These are phyloP conservation scores for Cytospora piceae DNA, from an alignment of 2,329 filamentous ascomycete species.

Conservation along the genomic window DNA sequence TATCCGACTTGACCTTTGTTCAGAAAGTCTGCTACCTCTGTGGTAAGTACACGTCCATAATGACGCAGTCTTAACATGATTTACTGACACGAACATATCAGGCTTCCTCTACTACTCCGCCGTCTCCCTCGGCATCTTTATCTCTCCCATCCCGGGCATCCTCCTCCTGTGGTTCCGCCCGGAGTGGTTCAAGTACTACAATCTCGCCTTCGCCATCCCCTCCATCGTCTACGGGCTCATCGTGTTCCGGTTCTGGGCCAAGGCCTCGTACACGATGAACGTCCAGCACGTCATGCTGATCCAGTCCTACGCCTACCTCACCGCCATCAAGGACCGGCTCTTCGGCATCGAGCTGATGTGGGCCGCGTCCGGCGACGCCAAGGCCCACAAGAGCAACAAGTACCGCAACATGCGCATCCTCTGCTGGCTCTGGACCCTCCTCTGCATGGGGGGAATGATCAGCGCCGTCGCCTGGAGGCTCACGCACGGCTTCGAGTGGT, in stretches of 20 bases:
- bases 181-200: constrained; percentile 48
- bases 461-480: constrained; percentile 42
- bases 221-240: constrained; percentile 45
- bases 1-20: constrained; percentile 42
- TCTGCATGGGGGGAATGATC: constrained; percentile 40
- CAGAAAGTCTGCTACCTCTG: constrained; percentile 48
- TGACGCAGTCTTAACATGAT: background rate
- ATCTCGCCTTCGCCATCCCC: constrained; percentile 48
- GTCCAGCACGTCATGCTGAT: constrained; percentile 48
- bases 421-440: constrained; percentile 43
- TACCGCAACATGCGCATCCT: constrained; percentile 48
- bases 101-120: constrained; percentile 46
- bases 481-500: constrained; percentile 43
- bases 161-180: constrained; percentile 46
- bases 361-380: constrained; percentile 45
- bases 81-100: constrained; percentile 15
- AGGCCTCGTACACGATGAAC: constrained; percentile 46
- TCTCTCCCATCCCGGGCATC: constrained; percentile 45
- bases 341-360: constrained; percentile 45
- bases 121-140: constrained; percentile 45
- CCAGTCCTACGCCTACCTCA: constrained; percentile 48
- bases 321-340: constrained; percentile 46
- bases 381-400: constrained; percentile 47
- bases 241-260: constrained; percentile 46
- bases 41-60: constrained; percentile 35